Evolutionary conservation across 139 green algal genomes (phyloP).

Genomic region (Volvox africanus): DNA sequence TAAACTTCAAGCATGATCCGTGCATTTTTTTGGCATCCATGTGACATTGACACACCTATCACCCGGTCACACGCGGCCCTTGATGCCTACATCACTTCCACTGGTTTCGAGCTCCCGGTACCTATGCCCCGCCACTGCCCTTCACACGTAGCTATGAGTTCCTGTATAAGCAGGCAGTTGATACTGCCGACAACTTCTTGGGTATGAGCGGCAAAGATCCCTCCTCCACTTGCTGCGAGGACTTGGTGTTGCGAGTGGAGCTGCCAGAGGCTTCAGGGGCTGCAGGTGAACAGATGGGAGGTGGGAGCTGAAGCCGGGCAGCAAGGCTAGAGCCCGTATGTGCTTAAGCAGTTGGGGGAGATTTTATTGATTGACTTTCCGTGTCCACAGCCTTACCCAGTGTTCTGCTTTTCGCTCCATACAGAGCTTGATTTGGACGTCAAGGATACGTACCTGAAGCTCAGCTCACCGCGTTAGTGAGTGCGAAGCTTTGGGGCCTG

Average conservation of each 20-base stretch:
- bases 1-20: no score
- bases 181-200: constrained; percentile 77
- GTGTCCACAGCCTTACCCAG: no score
- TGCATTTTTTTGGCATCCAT: no score
- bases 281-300: constrained; percentile 50
- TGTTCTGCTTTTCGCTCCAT: no score
- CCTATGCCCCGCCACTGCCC: background rate
- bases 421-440: constrained; percentile 75
- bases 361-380: no score
- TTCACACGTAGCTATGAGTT: constrained; percentile 69
- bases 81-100: no score
- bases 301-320: background rate
- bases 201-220: constrained; percentile 79
- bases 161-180: constrained; percentile 82
- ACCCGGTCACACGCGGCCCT: no score
- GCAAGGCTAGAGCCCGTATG: no score
- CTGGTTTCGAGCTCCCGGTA: no score
- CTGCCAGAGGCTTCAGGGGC: constrained; percentile 62
- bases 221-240: constrained; percentile 74
- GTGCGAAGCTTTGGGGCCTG: constrained; percentile 1
- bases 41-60: no score
- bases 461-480: constrained; percentile 67
- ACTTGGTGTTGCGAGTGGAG: constrained; percentile 71
- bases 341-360: no score
- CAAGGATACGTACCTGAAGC: constrained; percentile 62